phyloP scores from a whole-genome alignment of 148 eudicot genomes.

The Fallopia convolvulus region DNA sequence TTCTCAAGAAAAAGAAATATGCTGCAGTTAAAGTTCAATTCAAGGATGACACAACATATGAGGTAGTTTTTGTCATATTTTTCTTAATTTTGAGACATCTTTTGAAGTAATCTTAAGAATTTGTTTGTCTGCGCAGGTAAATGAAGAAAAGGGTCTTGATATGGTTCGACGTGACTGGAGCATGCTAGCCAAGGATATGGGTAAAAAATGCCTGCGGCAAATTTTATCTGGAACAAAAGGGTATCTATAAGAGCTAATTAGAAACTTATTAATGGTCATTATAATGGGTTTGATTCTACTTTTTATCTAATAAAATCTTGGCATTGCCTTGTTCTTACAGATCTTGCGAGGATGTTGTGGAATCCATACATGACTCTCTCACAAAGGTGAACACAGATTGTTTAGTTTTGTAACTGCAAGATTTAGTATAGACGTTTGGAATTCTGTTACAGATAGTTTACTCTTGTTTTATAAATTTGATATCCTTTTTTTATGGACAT shows the following conservation, averaged over 20 bases:
- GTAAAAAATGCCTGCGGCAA: slow-evolving; percentile 86
- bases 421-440: too few species aligned
- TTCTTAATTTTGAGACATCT: not conserved
- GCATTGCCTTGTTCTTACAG: slow-evolving; percentile 31
- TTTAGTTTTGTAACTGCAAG: too few species aligned
- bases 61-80: slow-evolving; percentile 35
- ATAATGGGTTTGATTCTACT: not conserved
- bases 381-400: slow-evolving; percentile 48
- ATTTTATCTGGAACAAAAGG: slow-evolving; percentile 68
- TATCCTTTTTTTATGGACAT: not conserved
- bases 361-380: slow-evolving; percentile 74
- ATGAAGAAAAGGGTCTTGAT: slow-evolving; percentile 96
- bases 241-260: slow-evolving; percentile 24
- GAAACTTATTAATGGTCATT: not conserved
- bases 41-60: slow-evolving; percentile 62
- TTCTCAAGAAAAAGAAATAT: slow-evolving; percentile 96
- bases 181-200: slow-evolving; percentile 80
- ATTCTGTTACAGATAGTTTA: not conserved
- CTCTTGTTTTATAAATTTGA: not conserved
- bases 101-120: slow-evolving; percentile 3
- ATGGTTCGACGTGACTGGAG: slow-evolving; percentile 99
- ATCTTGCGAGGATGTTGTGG: slow-evolving; percentile 96
- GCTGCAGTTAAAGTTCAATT: slow-evolving; percentile 90
- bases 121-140: slow-evolving; percentile 40
- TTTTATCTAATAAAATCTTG: not conserved